Base-by-base conservation (phyloP, 306 rosid species). In the Mimosa pudica region DNA sequence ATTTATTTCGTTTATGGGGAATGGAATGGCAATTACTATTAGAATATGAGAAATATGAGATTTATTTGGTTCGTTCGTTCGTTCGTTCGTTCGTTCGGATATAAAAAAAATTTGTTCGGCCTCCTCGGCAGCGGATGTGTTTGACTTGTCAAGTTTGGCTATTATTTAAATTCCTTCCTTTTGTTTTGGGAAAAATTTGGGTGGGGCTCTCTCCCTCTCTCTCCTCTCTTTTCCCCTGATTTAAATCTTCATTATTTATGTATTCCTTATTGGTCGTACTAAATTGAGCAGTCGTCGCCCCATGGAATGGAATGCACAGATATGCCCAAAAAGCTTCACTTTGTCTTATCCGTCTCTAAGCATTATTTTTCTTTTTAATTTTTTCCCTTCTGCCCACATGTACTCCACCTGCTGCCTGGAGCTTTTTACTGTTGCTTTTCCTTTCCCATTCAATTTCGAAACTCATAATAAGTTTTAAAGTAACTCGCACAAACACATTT, bases 111-210 rank as follows among this genome's bases (percentile, higher is more conserved):
- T 60, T 74, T 36, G 75, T 74, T 68, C 47, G 75, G 82, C 68
- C 65, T 80, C 79, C 64, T 88, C 73, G 82, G 80, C 68, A 62
- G 76, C 64, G 70, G 72, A 74, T 77, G 85, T 49, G 88, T 88
- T 92, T 88, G 97, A 92, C 97, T 82, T 82, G 92, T 94, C 92
- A 87, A 86, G 89, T 87, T 94, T 87, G 77, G 62, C 18, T 73
- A 49, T 73, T 83, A 82, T 71, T 82, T 76, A 61, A 76, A 41
- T 82, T 76, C 46, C 60, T 81, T 76, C 51, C 60, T 81, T 82
- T 85, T 36, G 78, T 64, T 82, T 82, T 85, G 18, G 77, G 80
- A 70, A 80, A 82, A 82, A 8, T 69, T 76, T 85, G 85, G 85
- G 90, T 79, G 88, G 88, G 87, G 68, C 84, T 80, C 78, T 7